Evolutionary conservation across 768 basidiomycete species (phyloP).

Genomic region (Phylloporus arenicola): DNA sequence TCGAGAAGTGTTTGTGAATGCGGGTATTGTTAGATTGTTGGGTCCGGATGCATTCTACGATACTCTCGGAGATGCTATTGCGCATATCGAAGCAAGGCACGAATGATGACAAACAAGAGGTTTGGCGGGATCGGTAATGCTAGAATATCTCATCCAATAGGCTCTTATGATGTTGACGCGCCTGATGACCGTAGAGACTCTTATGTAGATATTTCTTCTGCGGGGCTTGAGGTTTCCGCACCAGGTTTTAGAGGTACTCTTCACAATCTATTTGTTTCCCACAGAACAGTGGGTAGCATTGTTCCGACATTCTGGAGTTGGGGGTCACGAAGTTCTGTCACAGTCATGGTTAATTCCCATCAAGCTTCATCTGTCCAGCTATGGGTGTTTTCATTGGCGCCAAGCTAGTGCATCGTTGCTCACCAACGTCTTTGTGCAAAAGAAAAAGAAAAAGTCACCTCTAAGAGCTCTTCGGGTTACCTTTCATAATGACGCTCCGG

Average conservation of each 20-base stretch:
- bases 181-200: not conserved
- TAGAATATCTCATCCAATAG: not conserved
- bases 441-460: too few species aligned
- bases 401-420: too few species aligned
- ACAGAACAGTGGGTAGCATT: too few species aligned
- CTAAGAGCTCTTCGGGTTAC: too few species aligned
- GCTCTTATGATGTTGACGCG: not conserved
- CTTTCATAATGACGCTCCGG: too few species aligned
- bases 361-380: too few species aligned
- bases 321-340: too few species aligned
- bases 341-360: too few species aligned
- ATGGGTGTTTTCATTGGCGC: too few species aligned
- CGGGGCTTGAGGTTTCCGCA: not conserved
- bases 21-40: constrained; percentile 39
- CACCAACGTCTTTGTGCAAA: too few species aligned
- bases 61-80: constrained; percentile 40
- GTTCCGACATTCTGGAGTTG: too few species aligned
- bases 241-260: not conserved
- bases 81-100: constrained; percentile 28
- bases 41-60: constrained; percentile 42
- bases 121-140: not conserved
- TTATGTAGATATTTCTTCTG: not conserved
- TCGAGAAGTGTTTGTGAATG: constrained; percentile 37
- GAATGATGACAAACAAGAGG: constrained; percentile 1
- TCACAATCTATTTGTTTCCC: too few species aligned